Conservation (phyloP, 805 yeast genomes). For the Candida insectalens region DNA sequence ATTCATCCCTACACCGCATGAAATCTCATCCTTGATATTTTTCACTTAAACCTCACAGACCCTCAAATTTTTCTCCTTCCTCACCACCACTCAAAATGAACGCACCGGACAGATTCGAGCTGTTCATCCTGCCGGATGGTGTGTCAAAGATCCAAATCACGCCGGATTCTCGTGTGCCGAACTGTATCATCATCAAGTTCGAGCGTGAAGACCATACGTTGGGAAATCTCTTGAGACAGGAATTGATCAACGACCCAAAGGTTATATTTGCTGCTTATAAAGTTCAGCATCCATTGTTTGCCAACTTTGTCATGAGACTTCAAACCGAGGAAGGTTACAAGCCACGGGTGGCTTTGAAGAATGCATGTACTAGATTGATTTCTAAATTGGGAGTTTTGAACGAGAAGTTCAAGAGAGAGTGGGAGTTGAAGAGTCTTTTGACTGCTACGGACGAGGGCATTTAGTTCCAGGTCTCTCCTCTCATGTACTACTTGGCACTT, state of each 20-base stretch:
- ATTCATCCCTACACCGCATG: neutral
- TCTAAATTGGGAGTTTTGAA: slow-evolving; percentile 66
- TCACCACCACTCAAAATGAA: slow-evolving; percentile 64
- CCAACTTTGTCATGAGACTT: slow-evolving; percentile 85
- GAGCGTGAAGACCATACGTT: slow-evolving; percentile 97
- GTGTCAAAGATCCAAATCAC: slow-evolving; percentile 84
- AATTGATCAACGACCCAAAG: slow-evolving; percentile 72
- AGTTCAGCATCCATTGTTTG: slow-evolving; percentile 95
- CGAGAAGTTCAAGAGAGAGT: slow-evolving; percentile 79
- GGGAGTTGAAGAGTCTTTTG: slow-evolving; percentile 76
- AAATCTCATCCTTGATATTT: neutral
- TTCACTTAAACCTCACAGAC: neutral
- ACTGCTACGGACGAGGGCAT: slow-evolving; percentile 40
- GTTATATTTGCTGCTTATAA: slow-evolving; percentile 97
- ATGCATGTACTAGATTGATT: slow-evolving; percentile 80
- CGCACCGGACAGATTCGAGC: slow-evolving; percentile 98
- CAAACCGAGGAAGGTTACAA: slow-evolving; percentile 94
- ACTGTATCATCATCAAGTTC: slow-evolving; percentile 84
- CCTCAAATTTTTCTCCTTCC: too few species aligned
- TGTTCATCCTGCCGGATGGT: slow-evolving; percentile 95
- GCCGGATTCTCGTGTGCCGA: slow-evolving; percentile 92
- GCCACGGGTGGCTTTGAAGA: slow-evolving; percentile 82
- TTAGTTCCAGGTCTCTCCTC: too few species aligned
- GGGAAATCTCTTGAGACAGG: slow-evolving; percentile 82
- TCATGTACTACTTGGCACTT: too few species aligned